A percentile compares a stretch with the other conserved stretches of the same genome.
Evolutionary conservation across 495 filamentous ascomycete genomes (phyloP).

Genomic region (Talaromyces nanjingensis): DNA sequence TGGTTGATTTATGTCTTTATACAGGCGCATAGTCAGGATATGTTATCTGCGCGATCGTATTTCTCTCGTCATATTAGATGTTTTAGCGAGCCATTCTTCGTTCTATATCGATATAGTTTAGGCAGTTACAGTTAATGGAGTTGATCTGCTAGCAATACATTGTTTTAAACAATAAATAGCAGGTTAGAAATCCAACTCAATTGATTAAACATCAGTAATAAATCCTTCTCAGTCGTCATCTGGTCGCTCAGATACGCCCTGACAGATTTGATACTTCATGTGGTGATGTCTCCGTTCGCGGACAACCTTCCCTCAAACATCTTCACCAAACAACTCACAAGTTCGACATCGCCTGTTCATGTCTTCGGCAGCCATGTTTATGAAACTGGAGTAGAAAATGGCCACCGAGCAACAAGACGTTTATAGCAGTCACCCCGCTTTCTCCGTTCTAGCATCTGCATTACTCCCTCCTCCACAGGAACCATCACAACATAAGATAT

Average conservation of each 20-base stretch:
- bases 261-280: too few relatives aligned
- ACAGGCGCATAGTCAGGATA: background rate
- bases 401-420: slow-evolving; percentile 9
- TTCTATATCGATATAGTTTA: slow-evolving; percentile 1
- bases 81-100: background rate
- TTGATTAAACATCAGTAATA: too few relatives aligned
- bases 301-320: too few relatives aligned
- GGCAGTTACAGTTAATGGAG: background rate
- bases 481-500: background rate
- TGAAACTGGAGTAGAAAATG: background rate
- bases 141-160: background rate
- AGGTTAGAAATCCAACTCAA: too few relatives aligned
- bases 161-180: background rate
- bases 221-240: too few relatives aligned
- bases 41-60: background rate
- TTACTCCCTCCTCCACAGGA: slow-evolving; percentile 14
- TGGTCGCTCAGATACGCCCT: too few relatives aligned
- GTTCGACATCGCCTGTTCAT: background rate
- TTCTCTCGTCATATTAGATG: background rate
- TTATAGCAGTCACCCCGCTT: slow-evolving; percentile 27
- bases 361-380: background rate
- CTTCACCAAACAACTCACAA: too few relatives aligned
- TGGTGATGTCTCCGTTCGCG: too few relatives aligned
- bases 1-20: background rate
- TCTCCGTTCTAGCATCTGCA: slow-evolving; percentile 29